Base-by-base conservation (phyloP, 805 yeast genomes). In the Saccharomycopsis microspora region DNA sequence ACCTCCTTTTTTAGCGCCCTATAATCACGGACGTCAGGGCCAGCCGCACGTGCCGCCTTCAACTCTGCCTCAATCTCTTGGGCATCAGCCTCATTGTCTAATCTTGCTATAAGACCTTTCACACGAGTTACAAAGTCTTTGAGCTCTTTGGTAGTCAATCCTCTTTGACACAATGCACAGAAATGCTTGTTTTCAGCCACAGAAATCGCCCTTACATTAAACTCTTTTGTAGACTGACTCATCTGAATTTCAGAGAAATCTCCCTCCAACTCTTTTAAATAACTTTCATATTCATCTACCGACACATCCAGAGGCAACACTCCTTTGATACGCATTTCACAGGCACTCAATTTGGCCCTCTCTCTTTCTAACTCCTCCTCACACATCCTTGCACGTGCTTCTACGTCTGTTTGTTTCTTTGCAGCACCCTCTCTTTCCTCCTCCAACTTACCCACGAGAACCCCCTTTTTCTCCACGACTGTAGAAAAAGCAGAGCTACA, bases 111-210 rank as follows among this genome's bases (percentile, higher is more conserved):
- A 8, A 34, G n/a, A 8, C 8, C 10, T 28, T 28, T 43, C 32
- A 44, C 42, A 19, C 47, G 39, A 32, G 42, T 53, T 10, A 53
- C 50, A 40, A 62, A 48, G 34, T 39, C 50, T 3, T 51, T 40
- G 19, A 49, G 51, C 11, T 54, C 55, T 41, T 54, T 34, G 11
- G 44, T 67, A 10, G 73, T 74, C 62, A 88, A 84, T 8, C 72
- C 68, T 44, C 95, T 69, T 19, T 75, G 74, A 61, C 97, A 90
- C 41, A 89, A 65, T 40, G 80, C 65, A 62, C 97, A 90, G 43
- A 75, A 68, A 7, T 78, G 71, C 5, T 73, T 70, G 3, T 60
- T 57, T 31, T 75, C 64, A 0, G 95, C 93, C 39, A 74, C 61
- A 32, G 76, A 73, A 7, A 84, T 63, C 0, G 96, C 96, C 41